Conservation (phyloP, 345 rosid genomes). For the Heritiera fomes region DNA sequence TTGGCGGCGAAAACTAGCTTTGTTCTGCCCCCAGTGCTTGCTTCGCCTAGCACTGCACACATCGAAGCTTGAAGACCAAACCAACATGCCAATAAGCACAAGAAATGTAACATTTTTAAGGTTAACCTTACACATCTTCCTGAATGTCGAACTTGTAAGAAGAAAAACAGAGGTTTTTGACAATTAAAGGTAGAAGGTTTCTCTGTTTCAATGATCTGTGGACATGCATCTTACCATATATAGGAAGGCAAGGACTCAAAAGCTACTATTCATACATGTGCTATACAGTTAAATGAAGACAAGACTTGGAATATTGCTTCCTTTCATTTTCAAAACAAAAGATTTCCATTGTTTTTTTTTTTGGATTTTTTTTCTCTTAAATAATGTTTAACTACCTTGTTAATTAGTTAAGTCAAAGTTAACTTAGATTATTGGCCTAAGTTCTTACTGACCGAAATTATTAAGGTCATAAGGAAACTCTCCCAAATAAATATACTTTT, state of each 20-base stretch:
- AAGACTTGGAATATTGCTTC: slow-evolving; percentile 30
- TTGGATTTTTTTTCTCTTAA: too few species aligned
- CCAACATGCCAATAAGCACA: slow-evolving; percentile 32
- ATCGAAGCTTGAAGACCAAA: slow-evolving; percentile 35
- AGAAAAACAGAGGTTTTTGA: slow-evolving; percentile 3
- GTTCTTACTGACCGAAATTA: too few species aligned
- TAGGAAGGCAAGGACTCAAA: slow-evolving; percentile 29
- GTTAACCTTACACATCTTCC: slow-evolving; percentile 37
- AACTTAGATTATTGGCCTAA: too few species aligned
- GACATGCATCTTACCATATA: slow-evolving; percentile 30
- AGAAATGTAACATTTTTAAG: slow-evolving; percentile 17
- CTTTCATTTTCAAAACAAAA: slow-evolving; percentile 26
- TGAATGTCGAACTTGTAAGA: background rate
- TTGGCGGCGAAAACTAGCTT: slow-evolving; percentile 23
- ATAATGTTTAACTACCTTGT: too few species aligned
- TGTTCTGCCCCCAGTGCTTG: slow-evolving; percentile 37
- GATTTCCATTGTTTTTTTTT: background rate
- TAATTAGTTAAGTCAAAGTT: too few species aligned
- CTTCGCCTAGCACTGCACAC: slow-evolving; percentile 52
- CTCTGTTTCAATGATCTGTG: background rate
- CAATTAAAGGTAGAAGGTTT: background rate
- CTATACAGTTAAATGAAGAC: slow-evolving; percentile 39
- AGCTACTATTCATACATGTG: slow-evolving; percentile 29
- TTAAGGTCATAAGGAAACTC: too few species aligned
- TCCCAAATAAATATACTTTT: too few species aligned